Base-by-base conservation (phyloP, 345 rosid genomes). In the Gossypium raimondii region DNA sequence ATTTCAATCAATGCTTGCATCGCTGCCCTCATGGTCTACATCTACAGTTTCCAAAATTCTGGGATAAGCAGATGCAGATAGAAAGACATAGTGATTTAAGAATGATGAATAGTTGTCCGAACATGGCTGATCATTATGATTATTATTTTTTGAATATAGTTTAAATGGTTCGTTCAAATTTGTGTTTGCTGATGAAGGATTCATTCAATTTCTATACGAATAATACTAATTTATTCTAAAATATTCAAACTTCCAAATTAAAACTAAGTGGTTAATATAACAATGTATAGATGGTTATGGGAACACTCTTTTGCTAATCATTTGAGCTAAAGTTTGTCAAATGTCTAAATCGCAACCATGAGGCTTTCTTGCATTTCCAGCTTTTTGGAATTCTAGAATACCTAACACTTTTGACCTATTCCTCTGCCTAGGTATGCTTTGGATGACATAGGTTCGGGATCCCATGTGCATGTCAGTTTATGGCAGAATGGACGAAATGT, bases 401-500 rank as follows among this genome's bases (percentile, higher is more conserved):
- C 43, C 51, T 27, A 76, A n/a, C 53, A 75, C 14, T 53, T 53
- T 55, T 72, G 24, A 3, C 64, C 68, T 73, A 62, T 25, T 52
- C 27, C 77, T 65, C 69, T 59, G 61, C 66, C 48, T 70, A 94
- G 98, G 92, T 90, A 85, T 88, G 91, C 85, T 65, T 72, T 91
- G 73, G 85, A 88, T 83, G 99, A 95, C 81, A 76, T 95, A 70
- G 98, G 98, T 63, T 93, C 99, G 38, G 99, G 99, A 76, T 93
- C 92, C 72, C 99, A 95, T 76, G 99, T 91, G 58, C 99, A 95
- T 85, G 50, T 95, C 61, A 95, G 97, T 77, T 80, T 95, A 74
- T 91, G 87, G 90, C 83, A 80, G 81, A 84, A 93, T 74, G 97
- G 91, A 50, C 78, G 86, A 83, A 95, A 95, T 75, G 89, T 91